Conservation (phyloP, 1,139 yeast species). For the Hemisphaericaspora xylanilytica region DNA sequence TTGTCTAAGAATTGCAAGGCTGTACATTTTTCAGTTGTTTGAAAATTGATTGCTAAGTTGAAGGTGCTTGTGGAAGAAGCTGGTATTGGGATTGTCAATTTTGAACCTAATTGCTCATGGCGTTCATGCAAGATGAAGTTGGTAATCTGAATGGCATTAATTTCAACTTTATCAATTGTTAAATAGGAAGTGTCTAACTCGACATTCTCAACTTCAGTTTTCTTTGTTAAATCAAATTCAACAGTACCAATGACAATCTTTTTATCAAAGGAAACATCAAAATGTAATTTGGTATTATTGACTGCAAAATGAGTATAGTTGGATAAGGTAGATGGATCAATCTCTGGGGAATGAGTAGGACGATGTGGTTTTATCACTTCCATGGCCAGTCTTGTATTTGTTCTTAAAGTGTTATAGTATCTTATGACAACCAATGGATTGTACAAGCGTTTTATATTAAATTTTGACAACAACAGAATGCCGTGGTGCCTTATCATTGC, state of each 20-base stretch:
- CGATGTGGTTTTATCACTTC: slow-evolving; percentile 14
- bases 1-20: slow-evolving; percentile 84
- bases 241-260: slow-evolving; percentile 57
- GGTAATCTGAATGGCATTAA: slow-evolving; percentile 19
- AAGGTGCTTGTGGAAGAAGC: background rate
- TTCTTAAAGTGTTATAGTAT: background rate
- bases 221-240: slow-evolving; percentile 36
- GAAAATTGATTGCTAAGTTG: slow-evolving; percentile 47
- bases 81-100: slow-evolving; percentile 19
- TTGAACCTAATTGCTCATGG: slow-evolving; percentile 66
- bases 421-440: too few relatives aligned
- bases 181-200: slow-evolving; percentile 69
- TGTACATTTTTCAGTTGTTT: slow-evolving; percentile 73
- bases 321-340: slow-evolving; percentile 43
- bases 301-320: slow-evolving; percentile 33
- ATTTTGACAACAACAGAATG: background rate
- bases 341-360: slow-evolving; percentile 53
- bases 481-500: background rate
- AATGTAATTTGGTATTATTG: slow-evolving; percentile 48
- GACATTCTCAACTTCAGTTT: slow-evolving; percentile 16
- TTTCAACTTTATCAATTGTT: slow-evolving; percentile 41
- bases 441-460: background rate
- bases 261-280: slow-evolving; percentile 55
- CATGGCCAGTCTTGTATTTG: slow-evolving; percentile 5
- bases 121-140: slow-evolving; percentile 48